Conservation (phyloP, 1,284 basidiomycete species). For the Caloboletus inedulis region DNA sequence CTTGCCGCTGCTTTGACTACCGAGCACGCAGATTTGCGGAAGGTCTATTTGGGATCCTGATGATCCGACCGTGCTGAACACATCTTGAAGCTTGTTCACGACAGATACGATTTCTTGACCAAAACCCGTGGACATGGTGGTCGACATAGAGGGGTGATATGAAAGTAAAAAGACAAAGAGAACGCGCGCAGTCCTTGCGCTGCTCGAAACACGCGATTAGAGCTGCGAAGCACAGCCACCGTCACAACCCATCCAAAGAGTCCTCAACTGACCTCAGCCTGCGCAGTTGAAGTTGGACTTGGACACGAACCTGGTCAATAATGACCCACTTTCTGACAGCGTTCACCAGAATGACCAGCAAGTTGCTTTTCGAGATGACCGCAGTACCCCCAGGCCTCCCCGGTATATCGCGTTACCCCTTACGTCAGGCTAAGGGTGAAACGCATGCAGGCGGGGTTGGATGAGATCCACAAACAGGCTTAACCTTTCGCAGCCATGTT, state of each 20-base stretch:
- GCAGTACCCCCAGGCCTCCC: background rate
- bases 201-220: conserved; percentile 28
- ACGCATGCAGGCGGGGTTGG: background rate
- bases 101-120: conserved; percentile 75
- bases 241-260: background rate
- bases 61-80: conserved; percentile 77
- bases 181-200: conserved; percentile 1
- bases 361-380: background rate
- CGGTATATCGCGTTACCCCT: conserved; percentile 1
- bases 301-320: background rate
- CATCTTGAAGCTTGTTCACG: conserved; percentile 84
- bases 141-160: conserved; percentile 10
- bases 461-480: background rate
- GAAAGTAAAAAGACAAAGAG: conserved; percentile 18
- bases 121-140: conserved; percentile 59
- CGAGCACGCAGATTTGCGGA: conserved; percentile 83
- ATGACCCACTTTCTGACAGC: background rate
- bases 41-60: conserved; percentile 76
- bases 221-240: conserved; percentile 29
- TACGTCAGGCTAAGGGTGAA: conserved; percentile 10
- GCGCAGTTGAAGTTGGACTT: background rate
- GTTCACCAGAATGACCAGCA: background rate
- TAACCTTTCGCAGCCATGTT: conserved; percentile 13
- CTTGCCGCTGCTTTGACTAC: conserved; percentile 85
- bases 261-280: too few relatives aligned